Base-by-base conservation (phyloP, 2,329 filamentous ascomycete species). In the Fusarium mangiferae region DNA sequence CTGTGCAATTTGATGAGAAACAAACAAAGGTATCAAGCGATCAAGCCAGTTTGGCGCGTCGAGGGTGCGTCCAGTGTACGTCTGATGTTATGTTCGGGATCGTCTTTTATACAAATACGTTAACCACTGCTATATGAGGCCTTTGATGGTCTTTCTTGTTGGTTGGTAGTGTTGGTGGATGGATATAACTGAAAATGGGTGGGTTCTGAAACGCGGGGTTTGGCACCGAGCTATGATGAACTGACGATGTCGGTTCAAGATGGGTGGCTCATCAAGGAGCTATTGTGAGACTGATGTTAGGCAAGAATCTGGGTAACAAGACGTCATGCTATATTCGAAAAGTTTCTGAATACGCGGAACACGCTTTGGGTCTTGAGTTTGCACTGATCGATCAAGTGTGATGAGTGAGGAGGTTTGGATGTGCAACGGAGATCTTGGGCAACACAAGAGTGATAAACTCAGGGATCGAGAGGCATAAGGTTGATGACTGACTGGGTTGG, bases 181-280 rank as follows among this genome's bases (percentile, higher is more conserved):
- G 45, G 42, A 45, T 33, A 60, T 30, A 60, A 55, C 39, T 58
- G 58, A 46, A 28, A 62, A 55, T 30, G 39, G 18, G 62, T 72
- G 67, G 62, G 46, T 68, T 74, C 45, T 62, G 56, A 75, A 74
- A 72, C 68, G 72, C 72, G 68, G 72, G 72, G 72, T 74, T 59
- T 49, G 54, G 56, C 28, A 65, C 33, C 59, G 55, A 62, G 46
- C 17, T 62, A 22, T 59, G 18, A 48, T 72, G 59, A 61, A 74
- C 46, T 62, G 62, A 65, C 45, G 51, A 59, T 58, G 33, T 33
- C 17, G 46, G 49, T 66, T 41, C 17, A 26, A 42, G 17, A 39
- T 55, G 36, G 38, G 44, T 36, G 30, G 52, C 38, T 51, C n/a
- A 54, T 45, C 33, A 33, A 48, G 49, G 59, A 36, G 55, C 11